phyloP scores from a whole-genome alignment of 306 rosid species.

The Dryas drummondii region DNA sequence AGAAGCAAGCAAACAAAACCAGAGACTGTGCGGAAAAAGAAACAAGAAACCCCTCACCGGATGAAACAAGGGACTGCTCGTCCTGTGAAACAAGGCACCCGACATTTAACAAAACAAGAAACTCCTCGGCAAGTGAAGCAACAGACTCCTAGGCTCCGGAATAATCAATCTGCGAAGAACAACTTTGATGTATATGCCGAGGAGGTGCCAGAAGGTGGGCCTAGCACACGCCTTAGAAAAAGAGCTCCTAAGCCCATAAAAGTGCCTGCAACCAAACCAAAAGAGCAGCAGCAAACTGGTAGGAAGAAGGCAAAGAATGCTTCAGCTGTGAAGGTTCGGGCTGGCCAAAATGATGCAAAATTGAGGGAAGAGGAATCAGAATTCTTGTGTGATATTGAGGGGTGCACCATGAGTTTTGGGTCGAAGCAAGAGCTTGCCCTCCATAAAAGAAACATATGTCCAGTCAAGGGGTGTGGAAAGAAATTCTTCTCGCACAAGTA shows the following conservation, averaged over 20 bases:
- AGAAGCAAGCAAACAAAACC: constrained; percentile 56
- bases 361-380: constrained; percentile 57
- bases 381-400: constrained; percentile 78
- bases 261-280: constrained; percentile 47
- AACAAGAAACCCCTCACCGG: constrained; percentile 38
- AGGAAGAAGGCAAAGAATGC: constrained; percentile 65
- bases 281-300: constrained; percentile 47
- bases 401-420: constrained; percentile 84
- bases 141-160: constrained; percentile 36
- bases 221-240: constrained; percentile 89
- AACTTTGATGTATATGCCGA: constrained; percentile 41
- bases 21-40: constrained; percentile 44
- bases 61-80: constrained; percentile 44
- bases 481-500: constrained; percentile 96
- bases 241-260: constrained; percentile 51
- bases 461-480: constrained; percentile 98
- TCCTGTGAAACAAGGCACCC: constrained; percentile 48
- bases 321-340: constrained; percentile 47
- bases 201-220: constrained; percentile 75
- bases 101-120: constrained; percentile 36
- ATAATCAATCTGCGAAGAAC: constrained; percentile 40
- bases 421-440: constrained; percentile 67
- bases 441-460: constrained; percentile 86
- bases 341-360: constrained; percentile 40
- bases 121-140: constrained; percentile 46